Evolutionary conservation across 495 filamentous ascomycete species (phyloP), one percentile per base, ranked within the genome.

Genomic region (Copromyces sp.): DNA sequence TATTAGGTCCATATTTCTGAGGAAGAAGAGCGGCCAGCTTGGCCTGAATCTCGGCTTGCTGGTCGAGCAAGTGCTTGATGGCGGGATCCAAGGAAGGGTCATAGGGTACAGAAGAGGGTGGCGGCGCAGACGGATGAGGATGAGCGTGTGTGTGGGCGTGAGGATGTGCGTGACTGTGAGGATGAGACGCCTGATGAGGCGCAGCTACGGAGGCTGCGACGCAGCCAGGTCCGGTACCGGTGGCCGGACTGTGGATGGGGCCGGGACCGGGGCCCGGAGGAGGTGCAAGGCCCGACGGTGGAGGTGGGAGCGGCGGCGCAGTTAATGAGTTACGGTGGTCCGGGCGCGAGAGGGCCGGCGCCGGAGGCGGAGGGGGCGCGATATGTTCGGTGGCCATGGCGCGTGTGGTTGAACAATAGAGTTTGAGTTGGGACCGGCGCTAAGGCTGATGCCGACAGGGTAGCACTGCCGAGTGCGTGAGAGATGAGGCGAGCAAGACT

Each of bases 41-140:
- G 61, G 83, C 81, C 77, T 86, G 81, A 74, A 86, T 86, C 72
- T 86, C 84, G 76, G 80, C 83, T 78, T 84, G 84, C 76, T 85
- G 83, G 65, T 83, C 82, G 65, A 86, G 77, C 61, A 86, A 75
- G 40, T 80, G 78, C 78, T 78, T 80, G 77, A 86, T 82, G 76
- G 82, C 77, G 74, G 83, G 81, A 70, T 85, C 84, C 75, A 84
- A 74, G 69, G 80, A 80, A 59, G 80, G 76, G 73, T 85, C 83
- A 74, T 78, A 76, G 6, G 73, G 71, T n/a, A 45, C 69, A 70
- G 65, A 71, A 17, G 70, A 61, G 14, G 40, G 71, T 20, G 37
- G 45, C 32, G 69, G 65, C 39, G 76, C 35, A 39, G 37, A 68
- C 39, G 68, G 38, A 68, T 44, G 73, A 68, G 35, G 61, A 38